phyloP scores from a whole-genome alignment of 139 green algal species.

The Trebouxia sp. region DNA sequence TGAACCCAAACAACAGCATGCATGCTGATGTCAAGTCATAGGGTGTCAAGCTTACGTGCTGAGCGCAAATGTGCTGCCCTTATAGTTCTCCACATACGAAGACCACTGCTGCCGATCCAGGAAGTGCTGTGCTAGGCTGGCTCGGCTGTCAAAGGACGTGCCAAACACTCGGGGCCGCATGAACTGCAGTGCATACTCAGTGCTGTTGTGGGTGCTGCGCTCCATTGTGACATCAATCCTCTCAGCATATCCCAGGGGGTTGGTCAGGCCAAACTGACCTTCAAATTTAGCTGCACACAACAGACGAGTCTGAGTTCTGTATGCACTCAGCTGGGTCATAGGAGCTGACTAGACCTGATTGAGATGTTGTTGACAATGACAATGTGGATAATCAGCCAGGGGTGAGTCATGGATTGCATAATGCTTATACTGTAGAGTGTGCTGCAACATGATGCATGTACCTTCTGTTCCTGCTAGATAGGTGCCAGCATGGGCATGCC shows the following conservation, averaged over 20 bases:
- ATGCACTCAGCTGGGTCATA: no score
- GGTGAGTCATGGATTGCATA: neutral
- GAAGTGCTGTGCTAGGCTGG: slow-evolving; percentile 19
- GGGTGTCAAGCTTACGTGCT: slow-evolving; percentile 43
- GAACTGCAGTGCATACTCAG: slow-evolving; percentile 21
- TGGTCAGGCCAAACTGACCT: neutral
- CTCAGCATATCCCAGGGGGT: slow-evolving; percentile 23
- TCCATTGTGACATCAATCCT: slow-evolving; percentile 3
- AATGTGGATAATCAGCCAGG: no score
- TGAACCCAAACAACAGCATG: no score
- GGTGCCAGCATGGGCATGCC: slow-evolving; percentile 25
- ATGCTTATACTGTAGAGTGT: neutral
- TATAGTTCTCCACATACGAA: slow-evolving; percentile 53
- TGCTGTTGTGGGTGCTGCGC: slow-evolving; percentile 2
- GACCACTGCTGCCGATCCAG: slow-evolving; percentile 35
- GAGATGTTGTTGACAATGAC: no score
- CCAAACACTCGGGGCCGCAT: neutral
- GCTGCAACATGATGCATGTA: neutral
- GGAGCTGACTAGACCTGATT: no score
- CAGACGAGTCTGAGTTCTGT: no score
- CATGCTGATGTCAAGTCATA: no score
- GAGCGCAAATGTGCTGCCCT: slow-evolving; percentile 40
- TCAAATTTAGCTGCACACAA: slow-evolving; percentile 28
- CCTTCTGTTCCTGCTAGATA: slow-evolving; percentile 21
- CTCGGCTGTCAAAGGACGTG: slow-evolving; percentile 1